Base-by-base conservation (phyloP, 2,329 filamentous ascomycete species). In the Sarocladiaceae sp. region DNA sequence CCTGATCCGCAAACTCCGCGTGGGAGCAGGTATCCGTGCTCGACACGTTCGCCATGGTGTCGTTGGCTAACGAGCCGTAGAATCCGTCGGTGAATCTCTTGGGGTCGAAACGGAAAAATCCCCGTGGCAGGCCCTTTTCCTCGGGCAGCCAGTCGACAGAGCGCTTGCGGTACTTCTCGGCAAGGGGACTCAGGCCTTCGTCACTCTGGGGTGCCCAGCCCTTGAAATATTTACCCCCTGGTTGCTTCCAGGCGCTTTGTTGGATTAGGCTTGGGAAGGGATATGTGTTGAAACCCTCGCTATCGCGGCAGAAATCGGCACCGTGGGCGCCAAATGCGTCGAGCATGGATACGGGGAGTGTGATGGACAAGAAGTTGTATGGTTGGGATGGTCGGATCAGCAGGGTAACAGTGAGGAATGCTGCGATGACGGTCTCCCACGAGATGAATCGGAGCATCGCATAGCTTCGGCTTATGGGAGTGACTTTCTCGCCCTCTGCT, bases 321-420 rank as follows among this genome's bases (percentile, higher is more conserved):
- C 44, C 18, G 55, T 53, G 12, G 52, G 18, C 10, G 49, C 46
- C 26, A 46, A 63, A 56, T 15, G 57, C 48, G 20, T 55, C 56
- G 18, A 62, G 45, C 42, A 63, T 51, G 1, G 59, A 51, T 1
- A 61, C 46, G 1, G 60, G 59, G 5, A 63, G 52, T 0, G 60
- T 63, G 15, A 54, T 51, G 4, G 59, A 57, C 49, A 63, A 52
- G 29, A 57, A 53, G 43, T 54, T 49, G 49, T 60, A 63, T 2
- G 60, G 60, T 29, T 55, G 52, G 12, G 54, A 46, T n/a, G 59
- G 57, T 24, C 60, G 52, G 12, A 60, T 26, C 11, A 57, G 32
- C 12, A 54, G 37, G 1, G 50, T 48, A n/a, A 55, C 39, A 7
- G 39, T 33, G 6, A 61, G 42, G 20, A 59, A 55, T 13, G 49